These are phyloP conservation scores for Ophiocordyceps australis DNA, from an alignment of 2,329 filamentous ascomycete species.

Conservation along the genomic window DNA sequence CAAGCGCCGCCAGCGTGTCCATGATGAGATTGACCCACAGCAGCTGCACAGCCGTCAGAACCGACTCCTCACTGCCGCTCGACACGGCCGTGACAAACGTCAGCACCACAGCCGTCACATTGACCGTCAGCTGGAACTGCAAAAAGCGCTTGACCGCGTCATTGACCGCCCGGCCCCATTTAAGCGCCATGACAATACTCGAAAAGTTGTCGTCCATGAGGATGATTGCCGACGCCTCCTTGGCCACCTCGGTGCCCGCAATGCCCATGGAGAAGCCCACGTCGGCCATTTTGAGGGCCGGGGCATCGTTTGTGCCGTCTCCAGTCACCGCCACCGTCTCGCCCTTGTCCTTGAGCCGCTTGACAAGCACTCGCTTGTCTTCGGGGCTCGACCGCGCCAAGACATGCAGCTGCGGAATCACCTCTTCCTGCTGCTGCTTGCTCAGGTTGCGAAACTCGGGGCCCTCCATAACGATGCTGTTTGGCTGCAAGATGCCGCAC, in stretches of 20 bases:
- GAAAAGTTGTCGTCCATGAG: conserved; percentile 79
- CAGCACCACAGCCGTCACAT: conserved; percentile 74
- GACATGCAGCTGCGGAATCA: conserved; percentile 53
- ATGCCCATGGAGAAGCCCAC: conserved; percentile 81
- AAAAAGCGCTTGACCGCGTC: conserved; percentile 64
- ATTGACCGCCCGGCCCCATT: conserved; percentile 65
- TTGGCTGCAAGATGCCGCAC: conserved; percentile 53
- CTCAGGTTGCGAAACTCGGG: conserved; percentile 59
- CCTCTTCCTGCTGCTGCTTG: conserved; percentile 43
- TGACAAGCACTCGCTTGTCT: conserved; percentile 58
- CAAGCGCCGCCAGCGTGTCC: conserved; percentile 84
- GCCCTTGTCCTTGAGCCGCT: conserved; percentile 50
- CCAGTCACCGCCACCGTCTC: conserved; percentile 72
- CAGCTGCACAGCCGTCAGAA: conserved; percentile 76
- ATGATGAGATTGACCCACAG: conserved; percentile 97
- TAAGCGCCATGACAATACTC: conserved; percentile 69
- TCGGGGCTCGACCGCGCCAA: conserved; percentile 59
- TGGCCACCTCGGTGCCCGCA: conserved; percentile 66
- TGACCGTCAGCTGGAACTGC: conserved; percentile 69
- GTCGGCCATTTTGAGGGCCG: conserved; percentile 63
- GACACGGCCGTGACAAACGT: conserved; percentile 79
- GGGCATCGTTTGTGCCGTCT: conserved; percentile 71
- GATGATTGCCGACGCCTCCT: conserved; percentile 72
- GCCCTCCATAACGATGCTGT: conserved; percentile 60
- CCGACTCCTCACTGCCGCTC: conserved; percentile 48